These are phyloP conservation scores for Coniochaeta ligniaria DNA, from an alignment of 2,329 filamentous ascomycete species.

Conservation along the genomic window DNA sequence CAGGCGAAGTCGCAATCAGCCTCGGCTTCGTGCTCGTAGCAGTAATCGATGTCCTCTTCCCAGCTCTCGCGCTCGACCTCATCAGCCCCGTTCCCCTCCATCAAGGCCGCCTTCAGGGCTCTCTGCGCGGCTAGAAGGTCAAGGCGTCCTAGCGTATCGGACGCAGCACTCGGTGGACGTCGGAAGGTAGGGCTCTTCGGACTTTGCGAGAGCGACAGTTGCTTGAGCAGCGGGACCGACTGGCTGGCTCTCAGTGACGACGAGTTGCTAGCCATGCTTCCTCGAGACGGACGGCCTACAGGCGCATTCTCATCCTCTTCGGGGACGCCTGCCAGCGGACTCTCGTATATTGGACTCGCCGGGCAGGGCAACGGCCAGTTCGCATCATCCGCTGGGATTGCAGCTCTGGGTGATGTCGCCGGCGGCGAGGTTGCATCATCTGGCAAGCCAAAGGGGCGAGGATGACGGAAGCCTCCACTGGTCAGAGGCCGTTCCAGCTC, in stretches of 20 bases:
- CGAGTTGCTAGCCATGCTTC: slow-evolving; percentile 38
- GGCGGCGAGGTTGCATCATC: slow-evolving; percentile 15
- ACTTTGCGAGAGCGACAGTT: slow-evolving; percentile 27
- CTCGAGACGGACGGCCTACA: slow-evolving; percentile 28
- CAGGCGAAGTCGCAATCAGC: slow-evolving; percentile 61
- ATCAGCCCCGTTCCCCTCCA: slow-evolving; percentile 19
- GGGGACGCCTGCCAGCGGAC: slow-evolving; percentile 49
- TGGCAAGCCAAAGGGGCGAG: slow-evolving; percentile 30
- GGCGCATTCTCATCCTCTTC: slow-evolving; percentile 52
- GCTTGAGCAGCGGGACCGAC: slow-evolving; percentile 48
- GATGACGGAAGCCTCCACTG: slow-evolving; percentile 35
- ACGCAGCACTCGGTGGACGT: slow-evolving; percentile 35
- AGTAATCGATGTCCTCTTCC: slow-evolving; percentile 66
- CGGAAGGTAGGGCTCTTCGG: slow-evolving; percentile 17
- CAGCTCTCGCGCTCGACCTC: slow-evolving; percentile 41
- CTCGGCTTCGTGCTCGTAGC: slow-evolving; percentile 61
- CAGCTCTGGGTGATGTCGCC: slow-evolving; percentile 26
- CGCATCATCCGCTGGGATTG: slow-evolving; percentile 29
- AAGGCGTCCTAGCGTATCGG: slow-evolving; percentile 42
- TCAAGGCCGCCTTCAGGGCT: slow-evolving; percentile 17
- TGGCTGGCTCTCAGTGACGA: slow-evolving; percentile 48
- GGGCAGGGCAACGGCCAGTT: slow-evolving; percentile 37
- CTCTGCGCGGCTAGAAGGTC: slow-evolving; percentile 30
- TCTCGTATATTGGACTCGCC: slow-evolving; percentile 29
- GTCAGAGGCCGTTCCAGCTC: slow-evolving; percentile 36